phyloP scores from a whole-genome alignment of 2,329 filamentous ascomycete genomes.

The Ascochyta koolunga region DNA sequence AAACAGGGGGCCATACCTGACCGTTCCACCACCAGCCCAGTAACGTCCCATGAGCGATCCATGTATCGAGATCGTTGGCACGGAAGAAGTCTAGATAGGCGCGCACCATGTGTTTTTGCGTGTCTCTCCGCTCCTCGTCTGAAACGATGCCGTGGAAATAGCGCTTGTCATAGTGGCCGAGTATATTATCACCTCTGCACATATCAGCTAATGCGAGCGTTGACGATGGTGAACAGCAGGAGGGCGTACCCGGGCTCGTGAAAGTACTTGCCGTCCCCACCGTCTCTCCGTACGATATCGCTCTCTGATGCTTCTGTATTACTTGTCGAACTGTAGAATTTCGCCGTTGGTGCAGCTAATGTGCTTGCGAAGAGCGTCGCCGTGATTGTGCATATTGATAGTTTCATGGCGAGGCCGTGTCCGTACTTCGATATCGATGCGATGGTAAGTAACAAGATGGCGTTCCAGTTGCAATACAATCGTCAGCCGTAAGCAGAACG shows the following conservation, averaged over 20 bases:
- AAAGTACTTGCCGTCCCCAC: slow-evolving; percentile 45
- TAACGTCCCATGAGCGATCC: slow-evolving; percentile 84
- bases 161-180: slow-evolving; percentile 76
- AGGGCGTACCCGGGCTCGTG: slow-evolving; percentile 46
- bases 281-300: slow-evolving; percentile 12
- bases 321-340: neutral
- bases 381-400: slow-evolving; percentile 30
- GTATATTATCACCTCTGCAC: slow-evolving; percentile 54
- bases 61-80: slow-evolving; percentile 73
- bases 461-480: neutral
- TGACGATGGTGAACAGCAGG: neutral
- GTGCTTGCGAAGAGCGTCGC: slow-evolving; percentile 27
- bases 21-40: slow-evolving; percentile 91
- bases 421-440: slow-evolving; percentile 6
- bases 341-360: slow-evolving; percentile 29
- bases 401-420: slow-evolving; percentile 29
- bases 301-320: neutral
- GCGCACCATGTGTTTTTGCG: slow-evolving; percentile 72
- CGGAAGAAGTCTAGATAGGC: slow-evolving; percentile 74
- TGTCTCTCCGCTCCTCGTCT: slow-evolving; percentile 70
- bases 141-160: slow-evolving; percentile 69
- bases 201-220: slow-evolving; percentile 16
- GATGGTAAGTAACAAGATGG: slow-evolving; percentile 10
- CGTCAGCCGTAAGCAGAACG: neutral
- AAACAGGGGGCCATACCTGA: slow-evolving; percentile 49